A percentile compares a stretch with the other conserved stretches of the same genome.
Conservation (phyloP, 176 grass and related monocot species). For the Alloteropsis semialata region DNA sequence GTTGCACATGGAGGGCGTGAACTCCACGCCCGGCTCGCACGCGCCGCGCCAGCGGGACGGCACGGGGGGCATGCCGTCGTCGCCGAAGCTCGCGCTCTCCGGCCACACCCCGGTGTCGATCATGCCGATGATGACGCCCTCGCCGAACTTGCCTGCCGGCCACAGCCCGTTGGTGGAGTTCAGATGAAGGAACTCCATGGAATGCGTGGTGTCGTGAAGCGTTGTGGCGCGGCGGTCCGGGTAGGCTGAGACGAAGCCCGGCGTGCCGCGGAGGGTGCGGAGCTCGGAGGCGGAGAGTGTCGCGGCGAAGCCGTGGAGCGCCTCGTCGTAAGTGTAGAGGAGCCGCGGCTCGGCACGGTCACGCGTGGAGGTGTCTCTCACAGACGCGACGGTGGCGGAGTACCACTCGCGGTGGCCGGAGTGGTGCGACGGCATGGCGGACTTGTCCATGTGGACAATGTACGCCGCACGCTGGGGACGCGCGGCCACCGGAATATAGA, state of each 20-base stretch:
- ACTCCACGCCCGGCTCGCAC: slow-evolving; percentile 42
- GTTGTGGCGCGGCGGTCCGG: background rate
- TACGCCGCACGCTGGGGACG: background rate
- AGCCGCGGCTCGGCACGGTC: background rate
- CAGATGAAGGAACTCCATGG: slow-evolving; percentile 43
- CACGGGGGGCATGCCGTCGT: slow-evolving; percentile 28
- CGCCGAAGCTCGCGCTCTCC: slow-evolving; percentile 48
- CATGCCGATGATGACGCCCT: slow-evolving; percentile 53
- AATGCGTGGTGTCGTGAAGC: slow-evolving; percentile 46
- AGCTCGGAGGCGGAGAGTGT: slow-evolving; percentile 25
- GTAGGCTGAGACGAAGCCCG: slow-evolving; percentile 38
- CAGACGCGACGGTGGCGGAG: slow-evolving; percentile 15
- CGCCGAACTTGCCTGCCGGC: slow-evolving; percentile 39
- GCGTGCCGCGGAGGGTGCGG: background rate
- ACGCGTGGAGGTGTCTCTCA: background rate
- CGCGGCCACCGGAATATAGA: background rate
- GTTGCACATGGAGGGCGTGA: slow-evolving; percentile 54
- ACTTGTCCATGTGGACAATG: slow-evolving; percentile 60
- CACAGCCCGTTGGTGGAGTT: slow-evolving; percentile 6
- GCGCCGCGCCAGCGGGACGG: slow-evolving; percentile 43
- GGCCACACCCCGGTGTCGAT: slow-evolving; percentile 50
- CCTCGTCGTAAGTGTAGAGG: slow-evolving; percentile 43
- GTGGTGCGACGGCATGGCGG: slow-evolving; percentile 32
- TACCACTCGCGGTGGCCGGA: slow-evolving; percentile 36
- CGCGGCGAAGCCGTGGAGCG: slow-evolving; percentile 46